These are phyloP conservation scores for Cyberlindnera samutprakarnensis DNA, from an alignment of 805 yeast species.

Conservation along the genomic window DNA sequence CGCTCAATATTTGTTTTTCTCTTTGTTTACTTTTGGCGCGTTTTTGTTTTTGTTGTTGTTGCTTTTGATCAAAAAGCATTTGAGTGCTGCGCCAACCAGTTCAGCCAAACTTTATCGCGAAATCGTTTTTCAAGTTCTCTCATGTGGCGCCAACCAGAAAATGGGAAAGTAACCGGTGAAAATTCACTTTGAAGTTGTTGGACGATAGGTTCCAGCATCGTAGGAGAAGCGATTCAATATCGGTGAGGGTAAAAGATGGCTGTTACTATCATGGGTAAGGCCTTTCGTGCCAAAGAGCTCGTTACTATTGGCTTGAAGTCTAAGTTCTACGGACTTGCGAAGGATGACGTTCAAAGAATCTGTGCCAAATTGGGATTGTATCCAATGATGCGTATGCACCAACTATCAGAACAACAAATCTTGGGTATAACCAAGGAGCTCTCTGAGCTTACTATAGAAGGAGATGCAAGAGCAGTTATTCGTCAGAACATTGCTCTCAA, in stretches of 20 bases:
- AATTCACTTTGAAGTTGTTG: too few relatives aligned
- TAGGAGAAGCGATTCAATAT: background rate
- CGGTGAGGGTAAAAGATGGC: slow-evolving; percentile 21
- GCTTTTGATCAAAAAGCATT: too few relatives aligned
- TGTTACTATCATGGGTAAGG: slow-evolving; percentile 22
- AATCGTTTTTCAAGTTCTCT: background rate
- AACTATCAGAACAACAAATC: slow-evolving; percentile 79
- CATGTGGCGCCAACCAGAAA: background rate
- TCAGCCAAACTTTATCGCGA: too few relatives aligned
- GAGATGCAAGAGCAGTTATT: slow-evolving; percentile 64
- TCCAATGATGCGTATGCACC: slow-evolving; percentile 92
- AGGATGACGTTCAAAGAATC: slow-evolving; percentile 57
- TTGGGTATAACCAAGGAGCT: slow-evolving; percentile 84
- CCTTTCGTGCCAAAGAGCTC: slow-evolving; percentile 23
- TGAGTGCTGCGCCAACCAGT: too few relatives aligned
- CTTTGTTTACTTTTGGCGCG: slow-evolving; percentile 2
- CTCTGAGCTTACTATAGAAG: slow-evolving; percentile 75
- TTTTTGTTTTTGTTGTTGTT: background rate
- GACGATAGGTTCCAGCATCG: background rate
- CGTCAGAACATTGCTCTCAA: slow-evolving; percentile 73
- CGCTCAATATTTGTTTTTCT: too few relatives aligned
- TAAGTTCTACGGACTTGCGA: slow-evolving; percentile 85
- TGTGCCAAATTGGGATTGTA: slow-evolving; percentile 88
- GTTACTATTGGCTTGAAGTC: slow-evolving; percentile 58
- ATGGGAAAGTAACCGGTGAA: background rate